phyloP scores from a whole-genome alignment of 257 asterid genomes.

The Primulina tabacum region DNA sequence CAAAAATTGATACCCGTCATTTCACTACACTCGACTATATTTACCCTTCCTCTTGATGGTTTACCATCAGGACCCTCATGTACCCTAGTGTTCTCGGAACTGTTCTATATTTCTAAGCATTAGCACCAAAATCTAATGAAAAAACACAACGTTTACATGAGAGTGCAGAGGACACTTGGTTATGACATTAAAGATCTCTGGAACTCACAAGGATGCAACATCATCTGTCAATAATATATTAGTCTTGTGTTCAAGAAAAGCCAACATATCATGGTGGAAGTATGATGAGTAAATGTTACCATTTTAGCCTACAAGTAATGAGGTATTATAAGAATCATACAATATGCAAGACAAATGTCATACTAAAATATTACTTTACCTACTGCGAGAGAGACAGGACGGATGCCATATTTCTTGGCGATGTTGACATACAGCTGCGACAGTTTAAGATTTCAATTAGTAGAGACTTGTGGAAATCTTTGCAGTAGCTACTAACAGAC shows the following conservation, averaged over 20 bases:
- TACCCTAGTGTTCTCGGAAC: background rate
- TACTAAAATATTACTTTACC: conserved; percentile 38
- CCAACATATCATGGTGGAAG: background rate
- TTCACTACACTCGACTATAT: background rate
- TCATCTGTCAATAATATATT: background rate
- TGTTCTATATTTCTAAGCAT: too few species aligned
- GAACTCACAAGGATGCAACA: background rate
- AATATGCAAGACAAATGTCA: conserved; percentile 15
- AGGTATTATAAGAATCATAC: background rate
- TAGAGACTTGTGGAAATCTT: conserved; percentile 2
- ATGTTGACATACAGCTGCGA: conserved; percentile 62
- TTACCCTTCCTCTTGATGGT: background rate
- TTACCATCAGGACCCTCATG: background rate
- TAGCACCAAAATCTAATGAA: background rate
- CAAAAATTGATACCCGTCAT: background rate
- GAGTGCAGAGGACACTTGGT: background rate
- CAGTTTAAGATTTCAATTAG: conserved; percentile 20
- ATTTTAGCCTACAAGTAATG: background rate
- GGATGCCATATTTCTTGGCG: conserved; percentile 51
- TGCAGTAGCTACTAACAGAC: conserved; percentile 17
- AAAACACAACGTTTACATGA: background rate
- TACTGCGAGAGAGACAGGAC: conserved; percentile 80
- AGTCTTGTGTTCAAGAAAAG: background rate
- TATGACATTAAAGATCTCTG: too few species aligned
- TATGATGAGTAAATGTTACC: background rate